A percentile compares a stretch with the other conserved stretches of the same genome.
These are phyloP conservation scores for Uncinocarpus reesii DNA, from an alignment of 2,329 filamentous ascomycete species.

Conservation along the genomic window DNA sequence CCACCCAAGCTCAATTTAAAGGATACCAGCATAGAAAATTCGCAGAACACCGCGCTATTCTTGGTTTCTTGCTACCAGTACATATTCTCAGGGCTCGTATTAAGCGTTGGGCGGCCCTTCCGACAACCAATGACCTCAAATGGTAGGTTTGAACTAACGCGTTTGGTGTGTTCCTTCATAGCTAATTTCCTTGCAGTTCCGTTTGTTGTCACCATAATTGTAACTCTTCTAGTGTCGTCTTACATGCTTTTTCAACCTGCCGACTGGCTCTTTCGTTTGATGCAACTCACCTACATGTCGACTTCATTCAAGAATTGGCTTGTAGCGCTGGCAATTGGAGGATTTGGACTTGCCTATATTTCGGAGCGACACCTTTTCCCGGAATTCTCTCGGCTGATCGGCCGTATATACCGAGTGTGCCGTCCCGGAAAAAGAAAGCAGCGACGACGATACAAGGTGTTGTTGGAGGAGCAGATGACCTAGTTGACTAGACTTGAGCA, in stretches of 20 bases:
- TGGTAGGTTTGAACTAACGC: conserved; percentile 43
- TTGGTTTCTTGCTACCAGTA: conserved; percentile 90
- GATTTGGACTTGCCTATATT: conserved; percentile 58
- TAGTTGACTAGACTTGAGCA: not conserved
- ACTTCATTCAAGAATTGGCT: conserved; percentile 63
- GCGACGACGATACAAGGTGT: conserved; percentile 78
- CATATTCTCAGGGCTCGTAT: conserved; percentile 75
- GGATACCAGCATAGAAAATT: conserved; percentile 79
- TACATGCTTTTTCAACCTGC: conserved; percentile 76
- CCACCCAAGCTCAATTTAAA: conserved; percentile 67
- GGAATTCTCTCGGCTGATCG: conserved; percentile 56
- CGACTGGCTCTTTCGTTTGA: conserved; percentile 57
- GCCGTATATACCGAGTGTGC: conserved; percentile 49
- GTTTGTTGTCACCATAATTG: conserved; percentile 65
- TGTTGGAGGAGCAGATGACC: conserved; percentile 51
- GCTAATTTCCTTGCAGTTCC: conserved; percentile 50
- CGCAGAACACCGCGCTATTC: conserved; percentile 86
- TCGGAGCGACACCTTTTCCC: conserved; percentile 64
- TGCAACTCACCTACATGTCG: conserved; percentile 76
- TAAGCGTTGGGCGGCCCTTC: conserved; percentile 87
- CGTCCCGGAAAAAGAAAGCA: conserved; percentile 55
- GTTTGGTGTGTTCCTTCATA: conserved; percentile 9
- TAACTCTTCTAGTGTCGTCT: conserved; percentile 55
- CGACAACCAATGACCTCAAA: conserved; percentile 70
- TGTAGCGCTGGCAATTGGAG: conserved; percentile 56